Base-by-base conservation (phyloP, 2,329 filamentous ascomycete species). In the Cladosporium sp. region DNA sequence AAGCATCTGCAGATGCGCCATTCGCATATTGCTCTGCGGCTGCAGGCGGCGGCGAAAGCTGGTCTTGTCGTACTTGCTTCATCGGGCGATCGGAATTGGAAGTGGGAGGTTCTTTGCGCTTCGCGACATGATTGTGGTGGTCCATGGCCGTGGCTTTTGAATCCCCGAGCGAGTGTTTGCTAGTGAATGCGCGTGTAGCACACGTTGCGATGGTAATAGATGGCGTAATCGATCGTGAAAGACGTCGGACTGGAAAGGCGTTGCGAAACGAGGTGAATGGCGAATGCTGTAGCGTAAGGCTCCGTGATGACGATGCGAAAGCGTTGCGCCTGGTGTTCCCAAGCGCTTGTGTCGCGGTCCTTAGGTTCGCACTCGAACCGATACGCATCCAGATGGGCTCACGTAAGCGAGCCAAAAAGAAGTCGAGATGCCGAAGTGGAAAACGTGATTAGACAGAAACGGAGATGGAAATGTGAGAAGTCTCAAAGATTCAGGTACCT, bases 101-200 rank as follows among this genome's bases (percentile, higher is more conserved):
- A 28, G 63, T 60, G 9, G 66, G 66, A 43, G 67, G 65, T 55
- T 66, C 62, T 58, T 70, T 70, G 58, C 68, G 66, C 60, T 70
- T 68, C n/a, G 59, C 49, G n/a, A 61, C 56, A 37, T 50, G 48
- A 32, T 61, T 54, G 32, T 58, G 52, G 32, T 58, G 52, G 41
- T 63, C 60, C 61, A 63, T 62, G 46, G 45, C 43, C 45, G 48
- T 19, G 32, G 31, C 5, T 22, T 49, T 49, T 46, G 16, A 28
- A 19, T 37, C 11, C 38, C 46, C 22, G 35, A 19, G 19, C 10
- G 16, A 13, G 10, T 35, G 48, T 11, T 28, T 43, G 40, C 40
- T 43, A 22, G 40, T 37, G 48, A 50, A 43, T 32, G 48, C 18
- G 13, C 48, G 48, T 31, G 9, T 35, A 4, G 40, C 14, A 13